These are phyloP conservation scores for Aaosphaeria arxii DNA, from an alignment of 2,329 filamentous ascomycete species.

Conservation along the genomic window DNA sequence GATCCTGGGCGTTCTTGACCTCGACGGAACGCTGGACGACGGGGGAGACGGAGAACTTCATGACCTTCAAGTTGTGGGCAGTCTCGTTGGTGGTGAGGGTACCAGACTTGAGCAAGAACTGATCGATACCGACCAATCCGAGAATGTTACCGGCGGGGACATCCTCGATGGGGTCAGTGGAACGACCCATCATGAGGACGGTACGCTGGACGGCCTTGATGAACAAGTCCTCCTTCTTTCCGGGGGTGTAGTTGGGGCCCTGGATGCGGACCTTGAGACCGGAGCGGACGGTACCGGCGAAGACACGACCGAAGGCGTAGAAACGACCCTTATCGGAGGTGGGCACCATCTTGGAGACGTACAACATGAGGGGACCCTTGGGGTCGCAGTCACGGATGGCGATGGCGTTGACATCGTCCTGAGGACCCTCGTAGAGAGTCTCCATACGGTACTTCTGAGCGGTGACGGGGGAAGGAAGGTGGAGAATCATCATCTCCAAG, in stretches of 20 bases:
- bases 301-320: conserved; percentile 99
- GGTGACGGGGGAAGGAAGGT: conserved; percentile 92
- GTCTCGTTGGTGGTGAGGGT: conserved; percentile 96
- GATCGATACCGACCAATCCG: conserved; percentile 97
- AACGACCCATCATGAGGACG: conserved; percentile 99
- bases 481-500: conserved; percentile 99
- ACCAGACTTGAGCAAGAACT: conserved; percentile 99
- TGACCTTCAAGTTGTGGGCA: conserved; percentile 99
- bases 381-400: conserved; percentile 98
- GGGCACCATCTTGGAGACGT: conserved; percentile 99
- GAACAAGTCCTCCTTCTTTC: conserved; percentile 98
- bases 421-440: conserved; percentile 97
- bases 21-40: conserved; percentile 98
- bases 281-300: conserved; percentile 95
- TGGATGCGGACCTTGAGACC: conserved; percentile 99
- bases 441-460: conserved; percentile 98
- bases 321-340: conserved; percentile 99
- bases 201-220: conserved; percentile 99
- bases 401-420: conserved; percentile 87
- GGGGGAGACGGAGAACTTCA: conserved; percentile 99
- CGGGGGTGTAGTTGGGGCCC: conserved; percentile 96
- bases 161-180: conserved; percentile 98
- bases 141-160: conserved; percentile 99
- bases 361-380: conserved; percentile 98
- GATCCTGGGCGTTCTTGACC: conserved; percentile 99